These are phyloP conservation scores for Besnoitia besnoiti DNA, from an alignment of 169 alveolate genomes.

Conservation along the genomic window DNA sequence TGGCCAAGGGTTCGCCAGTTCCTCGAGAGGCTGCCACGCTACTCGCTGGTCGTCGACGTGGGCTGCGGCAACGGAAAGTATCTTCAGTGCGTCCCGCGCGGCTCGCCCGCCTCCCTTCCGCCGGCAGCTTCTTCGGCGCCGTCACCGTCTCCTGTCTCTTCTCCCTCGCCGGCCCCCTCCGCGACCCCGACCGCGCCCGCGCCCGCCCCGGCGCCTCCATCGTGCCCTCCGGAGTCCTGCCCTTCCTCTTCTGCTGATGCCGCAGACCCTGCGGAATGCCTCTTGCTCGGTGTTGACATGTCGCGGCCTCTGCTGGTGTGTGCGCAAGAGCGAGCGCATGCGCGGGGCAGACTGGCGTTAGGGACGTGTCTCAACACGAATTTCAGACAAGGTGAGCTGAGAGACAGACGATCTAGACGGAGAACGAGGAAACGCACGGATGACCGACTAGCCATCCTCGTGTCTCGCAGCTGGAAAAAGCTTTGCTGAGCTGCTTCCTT, in stretches of 20 bases:
- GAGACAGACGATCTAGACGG: no score
- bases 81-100: slow-evolving; percentile 78
- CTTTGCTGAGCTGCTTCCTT: neutral
- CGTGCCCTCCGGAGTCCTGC: neutral
- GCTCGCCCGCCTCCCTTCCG: neutral
- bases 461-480: neutral
- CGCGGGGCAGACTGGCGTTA: neutral
- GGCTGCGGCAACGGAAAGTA: slow-evolving; percentile 99
- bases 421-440: no score
- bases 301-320: slow-evolving; percentile 3
- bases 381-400: neutral
- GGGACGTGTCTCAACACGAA: slow-evolving; percentile 13
- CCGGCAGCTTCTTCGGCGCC: neutral
- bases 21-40: slow-evolving; percentile 85
- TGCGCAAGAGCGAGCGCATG: neutral
- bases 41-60: slow-evolving; percentile 91
- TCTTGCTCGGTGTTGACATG: neutral
- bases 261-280: slow-evolving; percentile 16
- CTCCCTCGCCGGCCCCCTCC: slow-evolving; percentile 11
- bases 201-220: slow-evolving; percentile 34
- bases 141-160: slow-evolving; percentile 30
- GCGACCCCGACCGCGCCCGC: slow-evolving; percentile 11
- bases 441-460: slow-evolving; percentile 40
- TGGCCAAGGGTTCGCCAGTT: slow-evolving; percentile 94
- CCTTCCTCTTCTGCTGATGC: neutral